Base-by-base conservation (phyloP, 768 basidiomycete species). In the Suillus plorans region DNA sequence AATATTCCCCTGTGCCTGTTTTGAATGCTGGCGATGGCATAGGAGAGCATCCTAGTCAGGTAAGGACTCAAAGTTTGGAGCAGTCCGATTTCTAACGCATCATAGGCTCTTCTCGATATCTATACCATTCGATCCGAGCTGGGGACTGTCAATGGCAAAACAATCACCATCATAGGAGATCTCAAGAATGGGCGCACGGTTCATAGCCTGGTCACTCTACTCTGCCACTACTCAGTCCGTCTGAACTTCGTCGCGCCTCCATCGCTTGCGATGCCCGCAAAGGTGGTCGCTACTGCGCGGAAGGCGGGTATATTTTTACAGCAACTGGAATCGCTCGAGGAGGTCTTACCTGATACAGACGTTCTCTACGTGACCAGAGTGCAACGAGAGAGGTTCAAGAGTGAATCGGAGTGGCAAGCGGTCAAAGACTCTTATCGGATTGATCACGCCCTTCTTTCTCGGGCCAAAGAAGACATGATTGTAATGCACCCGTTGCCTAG, bases 401-500 rank as follows among this genome's bases (percentile, higher is more conserved):
- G 73, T 70, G 89, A 91, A 70, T 81, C 78, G 39, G 97, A 96
- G 74, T 99, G 95, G 93, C 81, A 89, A 68, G 84, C 88, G 55
- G 94, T 97, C 70, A 97, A 94, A 81, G 92, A 97, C 73, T 86
- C 89, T 18, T 99, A 97, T 75, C 83, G 94, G 41, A 87, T 99
- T 62, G 94, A 99, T 77, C 97, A 99, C 72, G 92, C 96, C 13
- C 87, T 99, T 39, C 83, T 99, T 34, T 88, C 95, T 6, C 84
- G 92, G 50, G 97, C 97, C 12, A 99, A 99, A 80, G 91, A 94
- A 68, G 92, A 95, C 61, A 94, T 97, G 89, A 98, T 99, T 64
- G 95, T 99, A 68, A 97, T 99, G 95, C 97, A 99, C 77, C 97
- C 97, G n/a, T 82, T 99, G 25, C 97, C 97, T 16, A 80, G 97